Base-by-base conservation (phyloP, 768 basidiomycete genomes). In the Tulasnella sp. region DNA sequence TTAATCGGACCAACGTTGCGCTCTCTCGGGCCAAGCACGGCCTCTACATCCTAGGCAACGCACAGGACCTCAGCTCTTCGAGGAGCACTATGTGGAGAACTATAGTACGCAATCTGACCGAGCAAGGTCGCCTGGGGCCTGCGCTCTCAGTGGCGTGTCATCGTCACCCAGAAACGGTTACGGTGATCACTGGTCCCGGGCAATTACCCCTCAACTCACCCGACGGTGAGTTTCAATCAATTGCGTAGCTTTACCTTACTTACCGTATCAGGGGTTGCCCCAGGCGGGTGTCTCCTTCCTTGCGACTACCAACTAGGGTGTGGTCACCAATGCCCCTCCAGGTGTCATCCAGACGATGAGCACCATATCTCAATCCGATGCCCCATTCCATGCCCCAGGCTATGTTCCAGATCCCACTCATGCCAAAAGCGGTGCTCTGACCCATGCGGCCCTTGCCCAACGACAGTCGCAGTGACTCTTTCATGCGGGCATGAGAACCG, bases 21-120 rank as follows among this genome's bases (percentile, higher is more conserved):
- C 68, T 89, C 3, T 87, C 85, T 19, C 75, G 87, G 22, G 86
- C 87, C 3, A 77, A 79, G 50, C 80, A 89, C 60, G 87, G 87
- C 5, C 70, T 90, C 1, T 88, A 76, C 65, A 78, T 90, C 27
- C 70, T 89, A 4, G 87, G 87, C 24, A 86, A 87, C 53, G 79
- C 82, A 0, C 67, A 31, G 4, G 38, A 62, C 19, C 31, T 61
- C 8, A n/a, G n/a, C n/a, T n/a, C n/a, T n/a, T 25, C 60, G 30
- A 42, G 34, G 2, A 81, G 78, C 59, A 52, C 66, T 8, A 83
- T 82, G 70, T 88, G 85, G 87, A 67, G 66, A 0, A 69, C 67
- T 0, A 73, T 86, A 17, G 69, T 85, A 2, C 73, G 80, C 17
- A 76, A 82, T 63, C 70, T 88, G 48, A 76, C 80, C 34, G 64